phyloP scores from a whole-genome alignment of 805 yeast species.

The Ogataea saltuana region DNA sequence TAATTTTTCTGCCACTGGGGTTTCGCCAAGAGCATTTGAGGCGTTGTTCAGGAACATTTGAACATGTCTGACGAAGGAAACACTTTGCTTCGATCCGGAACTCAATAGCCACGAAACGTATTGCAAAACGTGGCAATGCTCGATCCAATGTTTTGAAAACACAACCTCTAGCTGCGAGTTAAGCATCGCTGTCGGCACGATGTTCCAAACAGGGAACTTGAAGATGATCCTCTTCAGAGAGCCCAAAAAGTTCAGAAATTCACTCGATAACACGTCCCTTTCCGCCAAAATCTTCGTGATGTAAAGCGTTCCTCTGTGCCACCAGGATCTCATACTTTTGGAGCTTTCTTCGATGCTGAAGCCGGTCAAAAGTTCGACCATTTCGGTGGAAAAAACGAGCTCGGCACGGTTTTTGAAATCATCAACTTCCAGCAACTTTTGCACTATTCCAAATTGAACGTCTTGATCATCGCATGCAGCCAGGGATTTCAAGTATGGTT shows the following conservation, averaged over 20 bases:
- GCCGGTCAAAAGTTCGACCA: constrained; percentile 18
- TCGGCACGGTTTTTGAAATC: constrained; percentile 37
- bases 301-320: constrained; percentile 56
- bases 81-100: constrained; percentile 36
- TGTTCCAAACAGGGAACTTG: constrained; percentile 37
- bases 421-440: constrained; percentile 21
- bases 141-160: constrained; percentile 49
- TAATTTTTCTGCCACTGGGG: constrained; percentile 26
- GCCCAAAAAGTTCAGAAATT: constrained; percentile 34
- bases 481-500: constrained; percentile 16
- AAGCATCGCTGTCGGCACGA: constrained; percentile 46
- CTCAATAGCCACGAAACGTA: constrained; percentile 44
- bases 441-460: constrained; percentile 10
- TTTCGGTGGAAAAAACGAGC: constrained; percentile 31
- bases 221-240: constrained; percentile 37
- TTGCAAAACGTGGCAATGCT: constrained; percentile 42
- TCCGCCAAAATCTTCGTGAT: constrained; percentile 68
- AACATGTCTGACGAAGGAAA: constrained; percentile 52
- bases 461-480: not conserved
- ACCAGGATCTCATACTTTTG: constrained; percentile 48
- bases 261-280: constrained; percentile 25
- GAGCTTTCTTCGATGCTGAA: constrained; percentile 17
- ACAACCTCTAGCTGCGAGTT: constrained; percentile 69
- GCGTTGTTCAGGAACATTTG: constrained; percentile 65
- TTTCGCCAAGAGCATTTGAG: constrained; percentile 35